Base-by-base conservation (phyloP, 2,329 filamentous ascomycete species). In the Colletotrichum cereale region DNA sequence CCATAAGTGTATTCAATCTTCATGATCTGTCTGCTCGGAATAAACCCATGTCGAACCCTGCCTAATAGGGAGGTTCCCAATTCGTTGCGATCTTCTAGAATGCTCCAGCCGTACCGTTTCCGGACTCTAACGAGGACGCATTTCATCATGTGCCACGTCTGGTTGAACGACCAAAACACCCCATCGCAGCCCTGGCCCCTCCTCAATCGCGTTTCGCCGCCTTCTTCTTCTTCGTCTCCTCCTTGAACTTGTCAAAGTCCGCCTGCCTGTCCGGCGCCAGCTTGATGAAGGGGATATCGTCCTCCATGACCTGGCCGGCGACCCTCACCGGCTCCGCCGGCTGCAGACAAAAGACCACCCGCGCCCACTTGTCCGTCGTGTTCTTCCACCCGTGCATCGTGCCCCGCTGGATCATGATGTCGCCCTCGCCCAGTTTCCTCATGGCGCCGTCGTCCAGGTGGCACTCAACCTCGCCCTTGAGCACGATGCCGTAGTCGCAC, bases 401-500 rank as follows among this genome's bases (percentile, higher is more conserved):
- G 10, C 79, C 84, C 55, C 85, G 77, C 76, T 86, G 84, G 40
- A 86, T 81, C 31, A 82, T 81, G 34, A 86, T 78, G 74, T 86
- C 84, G 6, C 85, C 85, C 52, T 79, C 77, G 60, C 79, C 75
- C 77, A 86, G 77, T 10, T 78, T 58, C 34, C 78, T 77, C 62
- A 73, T 78, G 44, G 82, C 83, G 12, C 84, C 84, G 31, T 80
- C 80, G 72, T 86, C 85, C 14, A 86, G 73, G n/a, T 82, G 56
- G 78, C 85, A 79, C 74, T 85, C 84, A 44, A 86, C 73, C 73
- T 81, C 77, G 1, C 85, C 85, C 66, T 86, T 83, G 7, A 86
- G 74, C 18, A 86, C 82, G 55, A 86, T 78, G 5, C 84, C 85
- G 68, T 84, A 86, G 73, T 86, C 85, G 6, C 86, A 76, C 62